Base-by-base conservation (phyloP, 2,329 filamentous ascomycete species). In the Colletotrichum cordylinicola region DNA sequence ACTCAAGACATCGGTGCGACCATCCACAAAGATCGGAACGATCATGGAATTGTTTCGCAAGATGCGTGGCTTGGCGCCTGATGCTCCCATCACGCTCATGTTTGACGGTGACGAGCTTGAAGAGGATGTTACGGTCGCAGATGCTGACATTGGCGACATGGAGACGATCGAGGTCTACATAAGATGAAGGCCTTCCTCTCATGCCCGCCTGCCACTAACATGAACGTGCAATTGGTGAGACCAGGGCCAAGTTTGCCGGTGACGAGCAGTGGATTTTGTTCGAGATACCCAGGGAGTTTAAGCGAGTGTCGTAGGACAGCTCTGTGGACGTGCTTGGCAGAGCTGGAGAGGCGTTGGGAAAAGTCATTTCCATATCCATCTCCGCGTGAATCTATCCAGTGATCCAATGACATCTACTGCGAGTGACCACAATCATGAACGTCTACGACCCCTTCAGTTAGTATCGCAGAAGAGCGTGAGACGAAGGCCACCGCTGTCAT, bases 71-170 rank as follows among this genome's bases (percentile, higher is more conserved):
- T 82, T 96, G 21, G 83, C 85, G 0, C 81, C 85, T 1, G 88
- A 89, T 6, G 89, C 88, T 78, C 83, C 88, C 0, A 85, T 97
- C 4, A 88, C 89, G 48, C 85, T 98, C 13, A 87, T 89, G 78
- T 96, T 95, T 83, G 95, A 98, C 79, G 95, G 95, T 16, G 95
- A 96, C 67, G 86, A 87, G 62, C 85, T 98, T 33, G 90, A 93
- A 16, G 89, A 90, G 21, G 87, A 91, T 2, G 85, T 86, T 35
- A 90, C 88, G 3, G 88, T 97, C 61, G 87, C 87, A 60, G 92
- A 94, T 43, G 90, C 92, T 4, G 95, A 95, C 21, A 91, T 98
- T 55, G 91, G 91, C 61, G 94, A 98, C 80, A 88, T 93, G 86
- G 94, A 96, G 82, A 88, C 90, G 33, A 86, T 98, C 39, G 95